Evolutionary conservation across 2,329 filamentous ascomycete genomes (phyloP), one percentile per base, ranked within the genome.

Genomic region (Trichocomaceae sp.): DNA sequence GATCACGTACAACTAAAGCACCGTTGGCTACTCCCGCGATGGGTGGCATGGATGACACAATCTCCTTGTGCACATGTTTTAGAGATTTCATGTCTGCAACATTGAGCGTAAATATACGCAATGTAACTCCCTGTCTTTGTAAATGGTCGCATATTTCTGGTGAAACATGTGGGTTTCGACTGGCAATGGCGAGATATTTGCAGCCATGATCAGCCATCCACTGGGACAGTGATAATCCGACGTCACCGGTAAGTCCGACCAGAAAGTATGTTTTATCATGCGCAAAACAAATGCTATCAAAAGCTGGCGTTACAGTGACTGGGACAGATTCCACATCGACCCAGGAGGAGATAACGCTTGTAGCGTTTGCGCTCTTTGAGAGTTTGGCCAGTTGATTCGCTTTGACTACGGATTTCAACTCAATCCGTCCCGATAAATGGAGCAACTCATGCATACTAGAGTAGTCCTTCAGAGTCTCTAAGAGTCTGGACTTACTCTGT

Each of bases 11-110:
- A 3, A 75, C 64, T 63, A 74, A 67, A 5, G 72, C 71, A 1
- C 64, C 70, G 22, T 74, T 67, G 7, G 62, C 62, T 4, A 74
- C 70, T n/a, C 15, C 72, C 72, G 58, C 66, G 22, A 74, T 64
- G 0, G 64, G 63, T 4, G 71, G 71, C 52, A 54, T 54, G 15
- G n/a, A 41, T 42, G 44, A 47, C 7, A 20, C 7, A 15, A 47
- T 41, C 17, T 54, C 44, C n/a, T 26, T 7, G 10, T 41, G 31
- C 4, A 48, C 52, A 7, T 17, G 26, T 26, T 26, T 41, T 5
- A 54, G 13, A 35, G 17, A 29, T 42, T 42, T 23, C 52, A 41
- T 49, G 26, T 47, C 23, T 5, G 52, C n/a, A 35, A 54, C 45
- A 33, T 54, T 22, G 17, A 54, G 22, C 5, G 45, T 7, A 47